These are phyloP conservation scores for Verticillium longisporum DNA, from an alignment of 2,329 filamentous ascomycete genomes.

Conservation along the genomic window DNA sequence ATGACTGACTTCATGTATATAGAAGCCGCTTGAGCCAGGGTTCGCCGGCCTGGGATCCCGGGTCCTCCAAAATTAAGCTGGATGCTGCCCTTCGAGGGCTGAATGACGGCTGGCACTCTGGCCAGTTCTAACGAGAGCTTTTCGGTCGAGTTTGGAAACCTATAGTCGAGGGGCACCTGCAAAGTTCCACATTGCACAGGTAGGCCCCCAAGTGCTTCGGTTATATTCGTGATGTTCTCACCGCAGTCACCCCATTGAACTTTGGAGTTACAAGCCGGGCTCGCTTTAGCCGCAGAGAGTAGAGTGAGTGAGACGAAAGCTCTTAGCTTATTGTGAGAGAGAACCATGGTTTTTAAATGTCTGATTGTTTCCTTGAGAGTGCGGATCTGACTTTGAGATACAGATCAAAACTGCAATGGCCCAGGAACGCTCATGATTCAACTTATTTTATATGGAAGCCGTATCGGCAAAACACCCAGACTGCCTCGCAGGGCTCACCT, in stretches of 20 bases:
- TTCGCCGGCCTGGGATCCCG: conserved; percentile 6
- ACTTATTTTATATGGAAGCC: too few relatives aligned
- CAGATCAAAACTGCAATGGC: too few relatives aligned
- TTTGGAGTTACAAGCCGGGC: neutral
- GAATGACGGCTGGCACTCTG: conserved; percentile 6
- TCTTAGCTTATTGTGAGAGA: neutral
- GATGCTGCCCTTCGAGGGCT: conserved; percentile 19
- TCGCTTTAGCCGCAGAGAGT: neutral
- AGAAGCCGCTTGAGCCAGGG: neutral
- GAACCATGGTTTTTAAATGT: neutral
- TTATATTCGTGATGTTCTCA: neutral
- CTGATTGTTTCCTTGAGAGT: neutral
- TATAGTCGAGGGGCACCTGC: conserved; percentile 13
- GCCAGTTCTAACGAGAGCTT: conserved; percentile 9
- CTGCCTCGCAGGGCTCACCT: neutral
- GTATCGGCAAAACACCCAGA: neutral
- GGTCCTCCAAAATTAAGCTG: conserved; percentile 22
- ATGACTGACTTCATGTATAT: neutral
- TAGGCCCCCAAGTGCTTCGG: neutral
- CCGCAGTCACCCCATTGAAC: neutral
- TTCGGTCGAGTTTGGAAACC: neutral
- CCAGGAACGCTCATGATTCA: too few relatives aligned
- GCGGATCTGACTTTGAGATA: too few relatives aligned
- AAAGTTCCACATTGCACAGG: conserved; percentile 11
- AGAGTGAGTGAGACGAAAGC: neutral